Evolutionary conservation across 257 asterid species (phyloP), one percentile per base, ranked within the genome.

Genomic region (Solanum stenotomum): DNA sequence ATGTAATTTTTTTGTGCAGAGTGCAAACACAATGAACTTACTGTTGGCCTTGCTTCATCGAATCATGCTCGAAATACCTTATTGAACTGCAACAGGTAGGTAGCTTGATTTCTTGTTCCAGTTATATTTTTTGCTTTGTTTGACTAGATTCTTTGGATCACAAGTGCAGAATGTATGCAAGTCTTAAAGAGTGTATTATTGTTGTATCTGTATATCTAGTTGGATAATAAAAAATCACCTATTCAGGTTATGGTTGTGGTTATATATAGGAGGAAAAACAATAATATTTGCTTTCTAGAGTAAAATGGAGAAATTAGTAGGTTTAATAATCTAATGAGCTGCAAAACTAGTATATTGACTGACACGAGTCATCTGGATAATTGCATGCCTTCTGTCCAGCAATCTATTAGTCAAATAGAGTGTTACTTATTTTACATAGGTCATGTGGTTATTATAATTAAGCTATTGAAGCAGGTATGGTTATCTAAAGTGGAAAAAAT

Each of bases 21-120:
- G 56, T 46, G 56, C 56, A 46, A 18, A 46, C 92, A 90, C 90
- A 91, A 90, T 68, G 98, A 97, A 91, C 98, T 97, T 63, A 92
- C 95, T 86, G 98, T 98, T 85, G 94, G 98, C 42, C 99, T 98
- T 6, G 94, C 95, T 88, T 97, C 98, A 87, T 90, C 93, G 88
- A 94, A 94, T 90, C 94, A 92, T 37, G 96, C 98, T 85, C 89
- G 74, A 92, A 83, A 59, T 97, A 97, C 90, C 92, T 95, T 87
- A 87, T 88, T 59, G 98, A 95, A 90, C 82, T 94, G 85, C 90
- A 92, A 90, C 95, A 94, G 98, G 99, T 96, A 88, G 89, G 74
- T 31, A 67, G 23, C 74, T 42, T 82, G 44, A 75, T 65, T 10
- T 85, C 16, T 61, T 5, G 8, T 44, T 56, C 13, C 46, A 68